Evolutionary conservation across 2,329 filamentous ascomycete genomes (phyloP).

Genomic region (Phialocephala sp.): DNA sequence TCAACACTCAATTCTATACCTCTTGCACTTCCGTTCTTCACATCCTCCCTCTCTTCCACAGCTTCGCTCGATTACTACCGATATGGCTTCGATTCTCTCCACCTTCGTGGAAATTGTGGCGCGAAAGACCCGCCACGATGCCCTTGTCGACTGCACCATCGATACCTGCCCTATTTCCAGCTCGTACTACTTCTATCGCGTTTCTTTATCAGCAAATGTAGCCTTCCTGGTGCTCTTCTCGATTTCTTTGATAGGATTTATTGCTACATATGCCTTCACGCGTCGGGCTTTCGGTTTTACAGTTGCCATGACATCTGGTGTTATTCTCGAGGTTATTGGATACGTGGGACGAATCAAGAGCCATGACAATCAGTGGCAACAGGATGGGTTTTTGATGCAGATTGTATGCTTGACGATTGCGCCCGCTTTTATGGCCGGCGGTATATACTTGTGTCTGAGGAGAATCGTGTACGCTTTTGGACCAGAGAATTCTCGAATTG

Average conservation of each 20-base stretch:
- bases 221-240: conserved; percentile 57
- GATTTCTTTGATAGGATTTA: conserved; percentile 48
- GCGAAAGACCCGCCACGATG: conserved; percentile 20
- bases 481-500: conserved; percentile 54
- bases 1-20: background rate
- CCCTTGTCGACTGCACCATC: conserved; percentile 42
- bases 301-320: conserved; percentile 59
- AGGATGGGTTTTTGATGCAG: conserved; percentile 58
- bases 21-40: background rate
- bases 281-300: conserved; percentile 57
- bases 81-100: conserved; percentile 26
- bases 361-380: conserved; percentile 57
- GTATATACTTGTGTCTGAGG: conserved; percentile 66
- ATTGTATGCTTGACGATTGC: conserved; percentile 67
- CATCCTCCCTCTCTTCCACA: background rate
- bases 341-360: conserved; percentile 64
- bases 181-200: conserved; percentile 58
- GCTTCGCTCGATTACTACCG: background rate
- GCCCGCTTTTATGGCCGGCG: conserved; percentile 68
- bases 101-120: conserved; percentile 18
- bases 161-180: conserved; percentile 44
- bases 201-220: conserved; percentile 59
- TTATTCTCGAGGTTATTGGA: conserved; percentile 61
- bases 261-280: conserved; percentile 49
- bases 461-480: conserved; percentile 56